Base-by-base conservation (phyloP, 192 early-diverging fungal genomes). In the Entomortierella parvispora region DNA sequence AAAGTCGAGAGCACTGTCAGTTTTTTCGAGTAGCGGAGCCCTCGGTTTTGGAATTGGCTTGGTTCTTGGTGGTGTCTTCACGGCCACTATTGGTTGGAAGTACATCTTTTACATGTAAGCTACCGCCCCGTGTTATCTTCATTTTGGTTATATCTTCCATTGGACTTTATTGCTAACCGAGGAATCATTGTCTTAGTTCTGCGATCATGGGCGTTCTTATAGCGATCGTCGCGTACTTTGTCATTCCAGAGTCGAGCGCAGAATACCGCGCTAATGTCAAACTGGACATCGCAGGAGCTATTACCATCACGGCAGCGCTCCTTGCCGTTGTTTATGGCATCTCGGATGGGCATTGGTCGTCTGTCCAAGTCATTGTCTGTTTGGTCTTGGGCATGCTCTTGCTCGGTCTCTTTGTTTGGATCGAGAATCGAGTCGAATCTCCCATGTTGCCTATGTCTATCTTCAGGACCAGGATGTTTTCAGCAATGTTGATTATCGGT, bases 401-500 rank as follows among this genome's bases (percentile, higher is more conserved):
- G 2, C 34, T 83, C 4, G 67, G 43, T 8, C 32, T 60, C 4
- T 83, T 86, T 46, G 68, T 83, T 40, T 71, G 81, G 53, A 75
- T 69, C 44, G 76, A 86, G 46, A 68, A 58, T 46, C 75, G 67
- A 53, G 65, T 78, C 12, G 61, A 52, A 11, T 46, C 79, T 14
- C 84, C 84, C 14, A 69, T 86, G 56, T 54, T 86, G 18, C 80
- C 80, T 2, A 65, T 76, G 57, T 15, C 54, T 10, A 82, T 81
- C 68, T 86, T 82, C 68, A 56, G 69, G 14, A 81, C 80, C 0
- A 80, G 75, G 20, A 86, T 83, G 65, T 86, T 86, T 69, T 65
- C 84, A 7, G 71, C 80, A 31, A 80, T 82, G 60, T 78, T 86
- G 61, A 58, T 75, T 20, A 67, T 86, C 44, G 81, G 80, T 14